Percentiles rank a stretch among this genome's conserved stretches.
Conservation (phyloP, 75 land plant genomes). For the Cunninghamia lanceolata region DNA sequence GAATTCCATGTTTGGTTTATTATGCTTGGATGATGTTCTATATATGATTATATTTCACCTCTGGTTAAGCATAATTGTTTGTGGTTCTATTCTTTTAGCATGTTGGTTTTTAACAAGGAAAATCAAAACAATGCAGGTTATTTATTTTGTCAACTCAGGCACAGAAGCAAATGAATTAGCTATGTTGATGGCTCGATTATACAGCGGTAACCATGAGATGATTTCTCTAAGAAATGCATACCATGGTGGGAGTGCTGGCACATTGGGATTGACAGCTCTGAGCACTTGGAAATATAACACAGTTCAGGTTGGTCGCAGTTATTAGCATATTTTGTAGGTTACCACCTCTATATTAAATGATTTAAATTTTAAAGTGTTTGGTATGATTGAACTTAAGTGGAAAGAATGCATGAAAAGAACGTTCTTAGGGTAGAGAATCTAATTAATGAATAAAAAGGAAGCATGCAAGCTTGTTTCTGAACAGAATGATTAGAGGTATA, state of each 20-base stretch:
- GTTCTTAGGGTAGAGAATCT: neutral
- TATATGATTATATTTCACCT: neutral
- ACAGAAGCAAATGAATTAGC: slow-evolving; percentile 97
- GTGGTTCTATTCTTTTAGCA: neutral
- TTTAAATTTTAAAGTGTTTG: neutral
- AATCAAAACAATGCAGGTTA: slow-evolving; percentile 59
- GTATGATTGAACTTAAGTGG: neutral
- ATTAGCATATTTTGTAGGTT: neutral
- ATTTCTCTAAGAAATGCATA: slow-evolving; percentile 91
- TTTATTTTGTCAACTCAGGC: slow-evolving; percentile 96
- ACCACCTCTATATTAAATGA: neutral
- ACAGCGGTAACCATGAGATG: slow-evolving; percentile 77
- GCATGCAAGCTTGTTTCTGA: neutral
- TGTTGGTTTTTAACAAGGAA: slow-evolving; percentile 1
- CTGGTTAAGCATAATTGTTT: neutral
- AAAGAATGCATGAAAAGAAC: neutral
- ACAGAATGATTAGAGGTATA: slow-evolving; percentile 2
- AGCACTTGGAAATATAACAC: slow-evolving; percentile 92
- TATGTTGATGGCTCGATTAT: slow-evolving; percentile 90
- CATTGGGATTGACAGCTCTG: slow-evolving; percentile 87
- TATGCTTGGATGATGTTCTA: neutral
- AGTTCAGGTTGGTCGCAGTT: slow-evolving; percentile 63
- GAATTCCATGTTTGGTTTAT: neutral
- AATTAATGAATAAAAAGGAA: neutral
- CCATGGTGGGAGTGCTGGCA: slow-evolving; percentile 90